Evolutionary conservation across 2,329 filamentous ascomycete species (phyloP), one percentile per base, ranked within the genome.

Genomic region (Sporothrix curviconia): DNA sequence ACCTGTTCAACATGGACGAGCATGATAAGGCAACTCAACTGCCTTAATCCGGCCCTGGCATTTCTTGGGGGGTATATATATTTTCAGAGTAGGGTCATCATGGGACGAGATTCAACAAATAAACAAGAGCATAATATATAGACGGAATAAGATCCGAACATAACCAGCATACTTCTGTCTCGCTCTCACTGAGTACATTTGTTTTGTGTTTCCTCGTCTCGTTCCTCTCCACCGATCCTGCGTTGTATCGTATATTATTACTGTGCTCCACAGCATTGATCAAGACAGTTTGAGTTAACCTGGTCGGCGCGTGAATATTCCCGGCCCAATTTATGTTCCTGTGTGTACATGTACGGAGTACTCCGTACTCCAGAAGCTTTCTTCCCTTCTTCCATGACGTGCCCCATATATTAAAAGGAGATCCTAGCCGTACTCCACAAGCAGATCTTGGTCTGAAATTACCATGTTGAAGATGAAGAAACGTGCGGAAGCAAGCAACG

Each of bases 1-100:
- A 58, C 54, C 58, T 59, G 58, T 62, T 63, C 59, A 63, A 63
- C 60, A 62, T 61, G 60, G 57, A 59, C 53, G 62, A 56, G 44
- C 52, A 51, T 49, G 36, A 40, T 8, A 15, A 9, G 34, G 17
- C 22, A 14, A 34, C 34, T 37, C 12, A 34, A 39, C 22, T 34
- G 32, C 22, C 24, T 25, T 22, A 22, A 37, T 39, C 49, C 15
- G 34, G 55, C 6, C 42, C 56, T 56, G 28, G 43, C 28, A 25
- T 43, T 8, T 43, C 28, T 37, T 28, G 24, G 32, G 19, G 39
- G 39, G 24, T 43, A 43, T 43, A 54, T 32, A 32, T 32, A n/a
- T n/a, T n/a, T n/a, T n/a, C 28, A 32, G 28, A 32, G 28, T 11
- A 32, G 5, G 28, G 28, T 32, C 28, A 32, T 51, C 49, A 51